Percentiles rank a stretch among this genome's conserved stretches.
phyloP scores from a whole-genome alignment of 2,329 filamentous ascomycete species.

The Diaporthe australafricana region DNA sequence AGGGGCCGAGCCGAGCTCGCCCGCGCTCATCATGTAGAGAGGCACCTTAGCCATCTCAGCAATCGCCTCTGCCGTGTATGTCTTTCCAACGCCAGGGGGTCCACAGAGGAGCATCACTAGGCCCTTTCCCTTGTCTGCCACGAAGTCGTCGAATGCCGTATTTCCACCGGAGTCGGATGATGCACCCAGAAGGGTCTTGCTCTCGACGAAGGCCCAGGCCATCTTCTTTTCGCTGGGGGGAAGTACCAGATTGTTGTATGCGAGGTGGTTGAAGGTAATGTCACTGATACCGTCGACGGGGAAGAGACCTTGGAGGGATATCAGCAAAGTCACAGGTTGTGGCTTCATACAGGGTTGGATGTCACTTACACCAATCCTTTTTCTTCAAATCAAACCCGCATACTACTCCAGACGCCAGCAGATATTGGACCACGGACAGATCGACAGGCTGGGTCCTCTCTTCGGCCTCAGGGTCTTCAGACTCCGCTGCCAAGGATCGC shows the following conservation, averaged over 20 bases:
- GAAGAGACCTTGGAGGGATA: background rate
- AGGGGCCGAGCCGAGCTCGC: constrained; percentile 51
- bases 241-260: constrained; percentile 50
- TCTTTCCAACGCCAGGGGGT: constrained; percentile 26
- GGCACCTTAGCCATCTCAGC: constrained; percentile 52
- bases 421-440: background rate
- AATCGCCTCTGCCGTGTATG: constrained; percentile 41
- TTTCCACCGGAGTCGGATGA: background rate
- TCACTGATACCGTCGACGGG: constrained; percentile 45
- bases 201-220: constrained; percentile 7
- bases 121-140: constrained; percentile 38
- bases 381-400: background rate
- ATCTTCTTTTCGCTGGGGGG: constrained; percentile 54
- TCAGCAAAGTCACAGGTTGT: background rate
- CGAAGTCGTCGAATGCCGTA: constrained; percentile 37
- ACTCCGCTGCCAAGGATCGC: background rate
- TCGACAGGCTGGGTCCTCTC: background rate
- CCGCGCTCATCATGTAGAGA: constrained; percentile 53
- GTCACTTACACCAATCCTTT: constrained; percentile 12
- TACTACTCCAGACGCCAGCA: background rate
- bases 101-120: constrained; percentile 30
- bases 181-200: background rate
- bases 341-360: too few species aligned
- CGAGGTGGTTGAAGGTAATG: constrained; percentile 54
- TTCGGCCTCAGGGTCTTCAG: background rate